Evolutionary conservation across 2,329 filamentous ascomycete genomes (phyloP).

Genomic region (Fusarium acutatum): DNA sequence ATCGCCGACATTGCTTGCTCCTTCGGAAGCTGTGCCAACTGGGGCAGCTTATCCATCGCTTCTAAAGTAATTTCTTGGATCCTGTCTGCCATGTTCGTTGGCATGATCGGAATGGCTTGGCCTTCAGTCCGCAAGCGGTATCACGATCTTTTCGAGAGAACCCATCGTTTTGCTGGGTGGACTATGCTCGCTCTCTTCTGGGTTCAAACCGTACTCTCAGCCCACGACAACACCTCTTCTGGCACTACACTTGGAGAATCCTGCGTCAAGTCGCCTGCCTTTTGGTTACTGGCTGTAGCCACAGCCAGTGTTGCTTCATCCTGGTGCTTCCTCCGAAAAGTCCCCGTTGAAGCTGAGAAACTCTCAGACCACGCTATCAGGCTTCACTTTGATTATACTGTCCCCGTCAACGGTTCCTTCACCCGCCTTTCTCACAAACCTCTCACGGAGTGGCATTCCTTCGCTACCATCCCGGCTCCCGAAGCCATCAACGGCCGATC

Average conservation of each 20-base stretch:
- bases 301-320: conserved; percentile 74
- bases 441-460: conserved; percentile 77
- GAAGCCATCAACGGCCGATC: conserved; percentile 38
- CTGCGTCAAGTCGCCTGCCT: conserved; percentile 51
- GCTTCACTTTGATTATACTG: conserved; percentile 72
- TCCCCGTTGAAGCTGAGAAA: conserved; percentile 70
- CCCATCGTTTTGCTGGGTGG: conserved; percentile 79
- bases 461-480: conserved; percentile 75
- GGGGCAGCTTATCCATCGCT: conserved; percentile 48
- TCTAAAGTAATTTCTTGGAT: conserved; percentile 62
- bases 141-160: conserved; percentile 75
- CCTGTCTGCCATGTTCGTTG: conserved; percentile 65
- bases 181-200: conserved; percentile 72
- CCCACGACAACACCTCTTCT: conserved; percentile 51
- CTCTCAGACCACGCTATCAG: conserved; percentile 79
- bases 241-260: conserved; percentile 47
- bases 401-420: conserved; percentile 59
- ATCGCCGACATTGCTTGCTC: conserved; percentile 38
- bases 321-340: conserved; percentile 76
- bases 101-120: conserved; percentile 70
- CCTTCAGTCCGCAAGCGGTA: conserved; percentile 68
- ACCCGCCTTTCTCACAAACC: conserved; percentile 68
- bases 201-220: conserved; percentile 65
- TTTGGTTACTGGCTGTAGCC: conserved; percentile 74
- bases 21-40: conserved; percentile 25